Evolutionary conservation across 768 basidiomycete species (phyloP).

Genomic region (Tricholoma sp.): DNA sequence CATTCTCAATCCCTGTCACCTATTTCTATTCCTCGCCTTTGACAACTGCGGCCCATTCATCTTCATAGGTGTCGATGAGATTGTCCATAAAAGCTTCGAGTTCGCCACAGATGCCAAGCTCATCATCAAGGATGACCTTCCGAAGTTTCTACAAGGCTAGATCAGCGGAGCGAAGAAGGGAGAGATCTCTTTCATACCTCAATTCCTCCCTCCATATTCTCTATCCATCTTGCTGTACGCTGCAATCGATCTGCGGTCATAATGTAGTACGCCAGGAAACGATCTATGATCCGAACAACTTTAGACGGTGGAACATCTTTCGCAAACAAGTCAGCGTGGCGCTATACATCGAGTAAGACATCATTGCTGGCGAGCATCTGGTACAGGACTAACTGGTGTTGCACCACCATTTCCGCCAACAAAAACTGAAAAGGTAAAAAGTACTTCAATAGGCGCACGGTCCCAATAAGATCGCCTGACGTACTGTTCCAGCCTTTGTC

Average conservation of each 20-base stretch:
- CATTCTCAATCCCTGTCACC: slow-evolving; percentile 13
- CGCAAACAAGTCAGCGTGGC: slow-evolving; percentile 62
- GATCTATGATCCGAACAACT: slow-evolving; percentile 53
- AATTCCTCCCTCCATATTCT: slow-evolving; percentile 57
- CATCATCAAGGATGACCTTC: slow-evolving; percentile 62
- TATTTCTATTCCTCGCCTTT: slow-evolving; percentile 21
- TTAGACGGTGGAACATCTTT: slow-evolving; percentile 56
- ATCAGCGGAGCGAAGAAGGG: background rate
- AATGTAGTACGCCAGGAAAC: slow-evolving; percentile 67
- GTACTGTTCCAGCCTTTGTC: slow-evolving; percentile 69
- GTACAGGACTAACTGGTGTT: slow-evolving; percentile 24
- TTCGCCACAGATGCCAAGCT: slow-evolving; percentile 65
- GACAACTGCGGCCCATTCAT: slow-evolving; percentile 68
- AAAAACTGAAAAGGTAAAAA: slow-evolving; percentile 34
- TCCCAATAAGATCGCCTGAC: background rate
- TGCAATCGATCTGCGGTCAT: slow-evolving; percentile 65
- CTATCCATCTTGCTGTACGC: slow-evolving; percentile 72
- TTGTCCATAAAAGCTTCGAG: slow-evolving; percentile 62
- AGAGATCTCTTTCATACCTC: background rate
- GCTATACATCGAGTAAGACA: background rate
- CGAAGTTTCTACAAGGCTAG: slow-evolving; percentile 38
- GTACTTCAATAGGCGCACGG: background rate
- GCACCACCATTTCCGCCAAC: slow-evolving; percentile 70
- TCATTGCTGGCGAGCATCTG: background rate
- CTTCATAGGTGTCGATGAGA: slow-evolving; percentile 60